Evolutionary conservation across 2,329 filamentous ascomycete species (phyloP).

Genomic region (Plenodomus tracheiphilus): DNA sequence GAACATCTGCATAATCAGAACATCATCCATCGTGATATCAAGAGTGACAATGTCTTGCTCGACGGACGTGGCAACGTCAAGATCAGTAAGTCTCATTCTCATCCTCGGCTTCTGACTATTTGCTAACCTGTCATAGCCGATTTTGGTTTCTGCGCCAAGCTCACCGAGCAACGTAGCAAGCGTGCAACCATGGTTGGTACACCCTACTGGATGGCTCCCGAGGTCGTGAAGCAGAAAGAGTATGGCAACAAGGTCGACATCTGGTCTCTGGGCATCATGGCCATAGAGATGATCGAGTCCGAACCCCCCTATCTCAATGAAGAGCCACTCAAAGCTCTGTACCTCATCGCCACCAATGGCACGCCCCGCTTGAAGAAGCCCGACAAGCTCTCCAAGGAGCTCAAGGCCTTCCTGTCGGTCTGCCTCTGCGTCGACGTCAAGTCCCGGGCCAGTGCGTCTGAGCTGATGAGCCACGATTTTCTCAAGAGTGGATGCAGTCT

Average conservation of each 20-base stretch:
- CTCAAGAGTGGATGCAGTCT: conserved; percentile 87
- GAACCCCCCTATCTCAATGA: conserved; percentile 98
- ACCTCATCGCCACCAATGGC: conserved; percentile 96
- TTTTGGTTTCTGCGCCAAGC: conserved; percentile 98
- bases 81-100: conserved; percentile 70
- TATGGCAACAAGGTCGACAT: conserved; percentile 98
- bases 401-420: conserved; percentile 95
- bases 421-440: conserved; percentile 97
- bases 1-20: conserved; percentile 94
- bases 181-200: conserved; percentile 99
- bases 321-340: conserved; percentile 94
- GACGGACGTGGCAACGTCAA: conserved; percentile 96
- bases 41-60: conserved; percentile 96
- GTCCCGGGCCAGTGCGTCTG: conserved; percentile 86
- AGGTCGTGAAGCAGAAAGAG: conserved; percentile 99
- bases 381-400: conserved; percentile 95
- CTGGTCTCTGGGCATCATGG: conserved; percentile 99
- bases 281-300: conserved; percentile 99
- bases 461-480: conserved; percentile 91
- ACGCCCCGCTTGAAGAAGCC: conserved; percentile 97
- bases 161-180: conserved; percentile 95
- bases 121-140: conserved; percentile 65
- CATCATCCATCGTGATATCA: conserved; percentile 99
- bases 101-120: not conserved
- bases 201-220: conserved; percentile 99